Evolutionary conservation across 768 basidiomycete genomes (phyloP), one percentile per base, ranked within the genome.

Genomic region (Pleurotus eryngii): DNA sequence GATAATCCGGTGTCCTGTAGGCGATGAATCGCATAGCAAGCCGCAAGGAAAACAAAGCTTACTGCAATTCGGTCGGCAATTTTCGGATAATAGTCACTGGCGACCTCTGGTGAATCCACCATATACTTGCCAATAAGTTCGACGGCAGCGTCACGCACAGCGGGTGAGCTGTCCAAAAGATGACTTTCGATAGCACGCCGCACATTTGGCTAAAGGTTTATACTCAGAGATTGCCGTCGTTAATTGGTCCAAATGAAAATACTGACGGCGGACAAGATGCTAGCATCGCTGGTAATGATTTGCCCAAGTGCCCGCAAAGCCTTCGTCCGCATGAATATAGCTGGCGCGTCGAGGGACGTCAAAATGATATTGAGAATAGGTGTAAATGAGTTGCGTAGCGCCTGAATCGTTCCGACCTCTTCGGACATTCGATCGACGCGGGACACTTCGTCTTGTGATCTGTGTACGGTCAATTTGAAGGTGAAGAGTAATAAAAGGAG

Each of bases 71-170:
- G 88, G 59, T 93, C 90, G 1, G 90, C 85, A 54, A 99, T 91
- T 68, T 86, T 86, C 47, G 81, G 78, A 65, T 95, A 96, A 72
- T 98, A 98, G 63, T 95, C 86, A 3, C 83, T 82, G 0, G 91
- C 92, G n/a, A 98, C 86, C 56, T 87, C 86, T 0, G 93, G 92
- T 0, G 88, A 86, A 59, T 93, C 89, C 37, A 95, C 84, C 77
- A 98, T 87, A 65, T 98, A 96, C 73, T 94, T 96, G n/a, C 97
- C 97, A 57, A 98, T 92, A 57, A 99, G 75, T 66, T 98, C 97
- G 12, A 99, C 92, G 4, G 96, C 95, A 4, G 95, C 94, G 68
- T 99, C 97, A 9, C 97, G 90, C 5, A 99, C 97, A 15, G 91
- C 90, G 0, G 97, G 89, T 0, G 97, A 98, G 61, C 82, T 89